phyloP scores from a whole-genome alignment of 2,329 filamentous ascomycete genomes.

The Colletotrichum musicola region DNA sequence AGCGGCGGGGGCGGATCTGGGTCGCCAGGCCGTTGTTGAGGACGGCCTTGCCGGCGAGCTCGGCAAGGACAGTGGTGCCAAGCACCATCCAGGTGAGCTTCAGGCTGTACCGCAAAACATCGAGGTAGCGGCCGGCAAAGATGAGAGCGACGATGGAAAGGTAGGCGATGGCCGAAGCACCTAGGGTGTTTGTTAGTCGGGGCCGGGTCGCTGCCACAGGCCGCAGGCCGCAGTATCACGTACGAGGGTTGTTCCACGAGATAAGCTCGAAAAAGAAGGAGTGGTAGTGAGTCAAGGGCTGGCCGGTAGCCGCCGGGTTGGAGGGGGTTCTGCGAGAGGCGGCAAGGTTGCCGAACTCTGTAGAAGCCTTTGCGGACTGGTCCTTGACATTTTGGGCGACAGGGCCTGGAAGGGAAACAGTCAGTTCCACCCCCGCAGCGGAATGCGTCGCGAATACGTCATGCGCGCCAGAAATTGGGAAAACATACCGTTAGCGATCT shows the following conservation, averaged over 20 bases:
- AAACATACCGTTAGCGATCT: slow-evolving; percentile 61
- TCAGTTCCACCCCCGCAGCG: slow-evolving; percentile 24
- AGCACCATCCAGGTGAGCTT: slow-evolving; percentile 75
- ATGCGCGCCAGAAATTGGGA: background rate
- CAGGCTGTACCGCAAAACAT: slow-evolving; percentile 73
- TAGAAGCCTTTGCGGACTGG: slow-evolving; percentile 65
- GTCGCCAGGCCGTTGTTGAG: slow-evolving; percentile 73
- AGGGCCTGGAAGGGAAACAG: slow-evolving; percentile 59
- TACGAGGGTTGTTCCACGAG: slow-evolving; percentile 77
- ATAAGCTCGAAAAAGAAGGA: slow-evolving; percentile 78
- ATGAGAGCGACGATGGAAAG: slow-evolving; percentile 69
- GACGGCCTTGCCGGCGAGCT: slow-evolving; percentile 71
- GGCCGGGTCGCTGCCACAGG: background rate
- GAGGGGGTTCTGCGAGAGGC: slow-evolving; percentile 67
- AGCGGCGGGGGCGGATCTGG: slow-evolving; percentile 75
- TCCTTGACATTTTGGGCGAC: slow-evolving; percentile 71
- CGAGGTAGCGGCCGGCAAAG: slow-evolving; percentile 74
- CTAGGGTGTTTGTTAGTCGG: slow-evolving; percentile 50
- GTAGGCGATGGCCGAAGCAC: slow-evolving; percentile 75
- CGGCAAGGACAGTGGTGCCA: slow-evolving; percentile 70
- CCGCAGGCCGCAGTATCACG: slow-evolving; percentile 45
- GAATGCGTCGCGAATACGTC: slow-evolving; percentile 22
- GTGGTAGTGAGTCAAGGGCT: slow-evolving; percentile 77
- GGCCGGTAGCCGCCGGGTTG: slow-evolving; percentile 68
- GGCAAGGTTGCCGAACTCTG: slow-evolving; percentile 70